Evolutionary conservation across 352 stramenopile genomes (phyloP).

Genomic region (Globisporangium uncinulatum): DNA sequence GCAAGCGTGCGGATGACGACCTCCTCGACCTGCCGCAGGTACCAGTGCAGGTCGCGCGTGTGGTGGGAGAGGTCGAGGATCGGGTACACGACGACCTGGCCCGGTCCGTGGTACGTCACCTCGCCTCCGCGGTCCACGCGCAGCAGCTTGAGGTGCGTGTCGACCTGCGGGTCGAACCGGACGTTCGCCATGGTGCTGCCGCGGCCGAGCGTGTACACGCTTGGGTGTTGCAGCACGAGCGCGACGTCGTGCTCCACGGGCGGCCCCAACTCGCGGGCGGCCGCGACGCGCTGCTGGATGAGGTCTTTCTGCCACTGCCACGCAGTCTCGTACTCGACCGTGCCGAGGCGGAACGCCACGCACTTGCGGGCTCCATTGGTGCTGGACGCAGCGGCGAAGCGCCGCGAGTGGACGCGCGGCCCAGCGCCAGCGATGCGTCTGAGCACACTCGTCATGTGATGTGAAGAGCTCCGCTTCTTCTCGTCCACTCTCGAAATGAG

Average conservation of each 20-base stretch:
- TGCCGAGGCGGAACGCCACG: constrained; percentile 58
- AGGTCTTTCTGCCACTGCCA: constrained; percentile 88
- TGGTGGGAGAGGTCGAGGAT: constrained; percentile 94
- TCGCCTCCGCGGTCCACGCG: constrained; percentile 98
- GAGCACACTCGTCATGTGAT: too few relatives aligned
- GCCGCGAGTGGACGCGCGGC: too few relatives aligned
- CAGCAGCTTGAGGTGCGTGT: constrained; percentile 84
- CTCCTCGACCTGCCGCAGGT: constrained; percentile 94
- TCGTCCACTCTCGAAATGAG: too few relatives aligned
- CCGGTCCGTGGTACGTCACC: constrained; percentile 98
- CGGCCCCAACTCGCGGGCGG: constrained; percentile 34
- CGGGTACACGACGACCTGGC: constrained; percentile 97
- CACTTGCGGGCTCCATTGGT: constrained; percentile 25
- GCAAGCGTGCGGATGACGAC: constrained; percentile 91
- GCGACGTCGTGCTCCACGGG: constrained; percentile 79
- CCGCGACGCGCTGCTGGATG: constrained; percentile 68
- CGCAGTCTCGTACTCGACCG: constrained; percentile 78
- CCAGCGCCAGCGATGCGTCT: too few relatives aligned
- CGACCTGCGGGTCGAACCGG: constrained; percentile 46
- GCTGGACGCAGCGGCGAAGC: neutral
- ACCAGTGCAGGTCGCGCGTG: constrained; percentile 97
- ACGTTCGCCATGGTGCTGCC: constrained; percentile 79
- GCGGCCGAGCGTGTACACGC: constrained; percentile 95
- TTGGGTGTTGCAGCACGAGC: constrained; percentile 92
- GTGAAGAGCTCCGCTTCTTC: too few relatives aligned